phyloP scores from a whole-genome alignment of 352 stramenopile genomes.

The Phytophthora pinifolia region DNA sequence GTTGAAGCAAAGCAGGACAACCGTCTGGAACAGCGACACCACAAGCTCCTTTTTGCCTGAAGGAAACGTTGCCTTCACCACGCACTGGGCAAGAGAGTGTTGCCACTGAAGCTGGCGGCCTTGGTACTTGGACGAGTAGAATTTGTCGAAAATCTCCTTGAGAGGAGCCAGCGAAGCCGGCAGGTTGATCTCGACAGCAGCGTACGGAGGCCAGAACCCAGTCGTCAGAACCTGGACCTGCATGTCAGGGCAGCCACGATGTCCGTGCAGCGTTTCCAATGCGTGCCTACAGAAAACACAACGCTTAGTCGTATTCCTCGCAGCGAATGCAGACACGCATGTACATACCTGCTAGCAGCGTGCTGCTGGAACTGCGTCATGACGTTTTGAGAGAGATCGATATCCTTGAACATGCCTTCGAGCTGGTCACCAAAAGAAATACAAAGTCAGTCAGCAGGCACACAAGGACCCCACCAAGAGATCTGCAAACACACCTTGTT shows the following conservation, averaged over 20 bases:
- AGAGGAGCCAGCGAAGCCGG: conserved; percentile 57
- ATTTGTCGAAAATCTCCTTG: conserved; percentile 88
- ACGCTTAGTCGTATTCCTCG: background rate
- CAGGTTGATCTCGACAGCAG: conserved; percentile 81
- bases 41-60: conserved; percentile 83
- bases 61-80: conserved; percentile 87
- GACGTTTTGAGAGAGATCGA: conserved; percentile 95
- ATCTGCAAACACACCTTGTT: conserved; percentile 79
- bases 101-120: conserved; percentile 91
- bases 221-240: conserved; percentile 97
- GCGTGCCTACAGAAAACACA: conserved; percentile 34
- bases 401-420: conserved; percentile 99
- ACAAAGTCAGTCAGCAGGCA: conserved; percentile 7
- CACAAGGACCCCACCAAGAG: background rate
- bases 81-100: conserved; percentile 87
- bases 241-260: conserved; percentile 84
- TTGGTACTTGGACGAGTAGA: conserved; percentile 89
- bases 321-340: background rate
- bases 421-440: conserved; percentile 57
- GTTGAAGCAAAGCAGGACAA: conserved; percentile 89
- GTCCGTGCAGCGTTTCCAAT: conserved; percentile 42
- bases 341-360: conserved; percentile 58
- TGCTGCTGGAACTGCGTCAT: conserved; percentile 93
- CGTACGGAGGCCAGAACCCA: conserved; percentile 97
- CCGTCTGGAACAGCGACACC: conserved; percentile 88